Base-by-base conservation (phyloP, 208 protist genomes). In the Leptomonas pyrrhocoris region DNA sequence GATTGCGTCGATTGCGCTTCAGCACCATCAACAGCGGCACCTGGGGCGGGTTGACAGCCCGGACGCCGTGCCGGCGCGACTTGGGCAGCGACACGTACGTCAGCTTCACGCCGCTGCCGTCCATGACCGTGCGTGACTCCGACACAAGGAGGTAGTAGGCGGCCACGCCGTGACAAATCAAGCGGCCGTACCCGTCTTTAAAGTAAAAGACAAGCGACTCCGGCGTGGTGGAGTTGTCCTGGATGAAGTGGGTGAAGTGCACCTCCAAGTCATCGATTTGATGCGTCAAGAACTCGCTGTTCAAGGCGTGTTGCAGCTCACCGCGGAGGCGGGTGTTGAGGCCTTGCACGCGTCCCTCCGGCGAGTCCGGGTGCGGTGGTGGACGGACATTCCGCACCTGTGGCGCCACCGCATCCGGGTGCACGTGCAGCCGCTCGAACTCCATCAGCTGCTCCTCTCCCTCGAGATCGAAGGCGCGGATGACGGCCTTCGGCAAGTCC, bases 131-230 rank as follows among this genome's bases (percentile, higher is more conserved):
- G 43, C 65, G 77, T 0, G 86, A 91, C 50, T 91, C 69, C 23
- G 91, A 94, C 12, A 86, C 71, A 16, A 94, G 81, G 15, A 83
- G 62, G 76, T 96, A 96, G 71, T 91, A 96, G 13, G 83, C 87
- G 1, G 85, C 87, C 7, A 96, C 88, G 31, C 88, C 91, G 64
- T 96, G 91, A 74, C 88, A 94, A 7, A 96, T 82, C 11, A 96
- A 74, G 11, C 91, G 81, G 23, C 91, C 88, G 69, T 96, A 96
- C 21, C 91, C 91, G 73, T 96, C 91, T 16, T 85, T 85, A 65
- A 94, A 96, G 45, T 77, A 69, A 54, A 92, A 90, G 55, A 82
- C 78, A 1, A 96, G 71, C 23, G 77, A 74, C 51, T 92, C 81
- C 38, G 80, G 56, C n/a, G 67, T 69, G 28, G 75, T 74, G 48